Conservation (phyloP, 129 eudicot genomes). For the Ambrosia artemisiifolia region DNA sequence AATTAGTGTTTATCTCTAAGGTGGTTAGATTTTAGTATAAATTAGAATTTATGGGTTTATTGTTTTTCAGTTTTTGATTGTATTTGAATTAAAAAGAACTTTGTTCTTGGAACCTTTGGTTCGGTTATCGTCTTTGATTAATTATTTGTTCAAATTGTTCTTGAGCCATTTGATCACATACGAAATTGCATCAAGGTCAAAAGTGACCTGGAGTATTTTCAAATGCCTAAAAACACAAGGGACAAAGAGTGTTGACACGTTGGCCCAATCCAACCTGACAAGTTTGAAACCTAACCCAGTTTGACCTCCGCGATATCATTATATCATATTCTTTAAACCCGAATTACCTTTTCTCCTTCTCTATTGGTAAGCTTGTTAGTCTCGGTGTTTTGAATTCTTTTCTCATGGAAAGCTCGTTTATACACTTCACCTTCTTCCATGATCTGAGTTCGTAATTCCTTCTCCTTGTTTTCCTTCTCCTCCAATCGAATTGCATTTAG, state of each 20-base stretch:
- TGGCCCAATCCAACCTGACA: background rate
- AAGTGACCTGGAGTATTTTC: background rate
- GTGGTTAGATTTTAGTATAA: too few species aligned
- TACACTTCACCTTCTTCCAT: constrained; percentile 71
- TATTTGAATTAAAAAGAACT: too few species aligned
- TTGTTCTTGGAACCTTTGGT: too few species aligned
- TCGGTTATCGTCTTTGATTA: too few species aligned
- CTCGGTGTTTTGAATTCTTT: constrained; percentile 61
- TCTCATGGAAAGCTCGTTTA: constrained; percentile 63
- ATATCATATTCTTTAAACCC: background rate
- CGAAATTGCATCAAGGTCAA: too few species aligned
- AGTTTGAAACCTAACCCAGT: background rate
- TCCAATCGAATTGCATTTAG: constrained; percentile 65
- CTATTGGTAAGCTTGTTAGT: constrained; percentile 65
- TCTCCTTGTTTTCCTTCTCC: constrained; percentile 76
- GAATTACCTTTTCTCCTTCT: constrained; percentile 72
- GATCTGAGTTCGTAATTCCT: constrained; percentile 62
- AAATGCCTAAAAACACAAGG: background rate
- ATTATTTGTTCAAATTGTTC: too few species aligned
- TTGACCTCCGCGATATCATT: background rate
- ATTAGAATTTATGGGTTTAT: too few species aligned
- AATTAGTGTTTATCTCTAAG: too few species aligned
- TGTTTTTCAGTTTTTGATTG: too few species aligned
- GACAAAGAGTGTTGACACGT: background rate
- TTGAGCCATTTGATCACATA: too few species aligned